Evolutionary conservation across 176 grass and related monocot species (phyloP), one percentile per base, ranked within the genome.

Genomic region (Triticum urartu): DNA sequence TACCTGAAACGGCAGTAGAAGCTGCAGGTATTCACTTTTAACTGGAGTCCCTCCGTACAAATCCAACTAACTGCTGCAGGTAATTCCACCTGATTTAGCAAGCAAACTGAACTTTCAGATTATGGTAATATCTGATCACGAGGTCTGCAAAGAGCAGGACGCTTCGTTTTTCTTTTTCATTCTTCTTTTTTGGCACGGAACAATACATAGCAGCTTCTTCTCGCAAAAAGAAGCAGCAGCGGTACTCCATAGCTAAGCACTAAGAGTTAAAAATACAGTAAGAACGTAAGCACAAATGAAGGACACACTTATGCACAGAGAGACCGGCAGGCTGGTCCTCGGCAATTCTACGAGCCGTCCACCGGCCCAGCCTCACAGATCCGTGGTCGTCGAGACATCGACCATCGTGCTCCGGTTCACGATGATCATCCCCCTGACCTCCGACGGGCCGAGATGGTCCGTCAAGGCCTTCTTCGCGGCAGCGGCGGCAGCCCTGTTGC

Each of bases 391-490:
- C 0, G 86, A 91, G 84, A 89, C 87, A 77, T 92, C 84, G 80
- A 84, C 87, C 91, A 92, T 92, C 32, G 21, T 64, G 64, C 81
- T 28, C 5, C 75, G 79, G 86, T 72, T 89, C 47, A 77, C 17
- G 61, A 86, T 85, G 60, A 83, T 79, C 72, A 87, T 82, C 58
- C 79, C 92, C 63, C 90, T 93, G 30, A 43, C 32, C 54, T 98
- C 93, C 14, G 40, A 42, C 40, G 61, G 26, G 64, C 83, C 50
- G 54, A 84, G 72, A 87, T 86, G 87, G 71, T 94, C 94, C 5
- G 86, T 87, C 80, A 94, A 58, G 3, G 90, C 85, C 74, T 89
- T 97, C 82, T 91, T 99, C 35, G 95, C 79, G 0, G 87, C 89
- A 66, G 87, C 89, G 71, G 88, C 75, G 6, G 85, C 78, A n/a